Percentiles rank a stretch among this genome's conserved stretches.
phyloP scores from a whole-genome alignment of 176 grass and related monocot species.

The bread wheat (Triticum aestivum) region IWGSC_CS_RefSeq_v2.1 NC_057811.1:36983531-36984030 shows the following conservation, averaged over 20 bases:
- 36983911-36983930: neutral
- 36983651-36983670: neutral
- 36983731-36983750: neutral
- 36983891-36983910: neutral
- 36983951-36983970: neutral
- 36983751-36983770: neutral
- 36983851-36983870: neutral
- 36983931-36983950: neutral
- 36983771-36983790: neutral
- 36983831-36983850: neutral
- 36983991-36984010: neutral
- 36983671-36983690: neutral
- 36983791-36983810: neutral
- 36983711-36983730: neutral
- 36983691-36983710: neutral
- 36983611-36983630: neutral
- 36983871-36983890: neutral
- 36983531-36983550: neutral
- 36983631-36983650: neutral
- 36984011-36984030: neutral
- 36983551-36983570: neutral
- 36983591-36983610: neutral
- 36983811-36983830: neutral
- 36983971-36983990: neutral
- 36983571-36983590: neutral